Base-by-base conservation (phyloP, 2,329 filamentous ascomycete species). In the Fusarium begoniae region DNA sequence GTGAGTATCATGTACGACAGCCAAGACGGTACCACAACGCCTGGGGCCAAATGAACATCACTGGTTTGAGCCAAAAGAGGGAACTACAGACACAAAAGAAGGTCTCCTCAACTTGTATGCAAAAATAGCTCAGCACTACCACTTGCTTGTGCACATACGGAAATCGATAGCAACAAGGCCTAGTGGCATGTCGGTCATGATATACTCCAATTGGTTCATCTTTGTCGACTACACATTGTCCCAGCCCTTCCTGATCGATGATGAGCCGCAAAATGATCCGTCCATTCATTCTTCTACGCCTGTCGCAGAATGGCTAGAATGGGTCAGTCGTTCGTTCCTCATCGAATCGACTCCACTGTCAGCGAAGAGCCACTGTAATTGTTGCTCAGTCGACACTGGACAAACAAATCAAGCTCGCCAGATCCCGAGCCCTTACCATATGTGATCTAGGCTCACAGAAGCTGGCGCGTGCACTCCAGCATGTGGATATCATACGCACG, bases 41-140 rank as follows among this genome's bases (percentile, higher is more conserved):
- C 67, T 74, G 66, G 56, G 64, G 63, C 68, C 41, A 70, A 51
- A 70, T 66, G 65, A 59, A 58, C 59, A 69, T 74, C 48, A 54
- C 63, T 56, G 70, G 72, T 66, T 64, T 73, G 61, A 66, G 73
- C 66, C 51, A 66, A 50, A 68, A 58, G 74, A 72, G 66, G 66
- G 69, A 70, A 75, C 75, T 56, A 59, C 53, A 44, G 61, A 68
- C 58, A 67, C 55, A 63, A 70, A 70, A 70, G 63, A 67, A 76
- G 66, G 57, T 35, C 61, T 73, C 43, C 66, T 69, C 65, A 54
- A 62, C 45, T 55, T 54, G 26, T 26, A 48, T 70, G 56, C 55
- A 78, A 75, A 79, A 79, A 79, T 79, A 77, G 74, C 77, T 79
- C 77, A 78, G 66, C 66, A 43, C 43, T 38, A 40, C 66, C 56